Evolutionary conservation across 176 grass and related monocot genomes (phyloP).

Genomic region (Carex kokanica): DNA sequence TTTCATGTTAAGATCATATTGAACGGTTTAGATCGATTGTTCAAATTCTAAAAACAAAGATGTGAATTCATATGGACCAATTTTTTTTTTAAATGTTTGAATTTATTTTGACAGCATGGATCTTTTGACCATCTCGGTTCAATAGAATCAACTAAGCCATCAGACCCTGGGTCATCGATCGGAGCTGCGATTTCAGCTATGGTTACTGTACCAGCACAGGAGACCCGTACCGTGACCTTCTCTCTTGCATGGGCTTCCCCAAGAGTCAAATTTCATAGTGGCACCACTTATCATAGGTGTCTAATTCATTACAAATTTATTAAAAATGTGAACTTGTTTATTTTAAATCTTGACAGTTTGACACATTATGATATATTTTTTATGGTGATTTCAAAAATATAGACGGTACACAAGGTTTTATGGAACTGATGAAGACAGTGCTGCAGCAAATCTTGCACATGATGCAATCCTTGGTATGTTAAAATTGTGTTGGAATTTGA

Average conservation of each 20-base stretch:
- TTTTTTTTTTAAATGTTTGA: neutral
- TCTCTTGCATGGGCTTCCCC: conserved; percentile 85
- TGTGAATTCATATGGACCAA: neutral
- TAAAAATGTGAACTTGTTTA: neutral
- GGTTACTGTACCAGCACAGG: conserved; percentile 43
- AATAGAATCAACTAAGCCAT: conserved; percentile 23
- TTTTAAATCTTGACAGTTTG: neutral
- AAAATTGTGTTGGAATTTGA: neutral
- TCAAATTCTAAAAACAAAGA: too few relatives aligned
- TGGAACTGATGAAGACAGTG: conserved; percentile 46
- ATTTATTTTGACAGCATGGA: conserved; percentile 47
- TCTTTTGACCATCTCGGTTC: conserved; percentile 37
- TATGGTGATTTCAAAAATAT: neutral
- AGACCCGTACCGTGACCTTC: conserved; percentile 54
- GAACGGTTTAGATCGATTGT: too few relatives aligned
- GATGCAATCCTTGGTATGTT: conserved; percentile 64
- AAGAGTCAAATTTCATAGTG: conserved; percentile 66
- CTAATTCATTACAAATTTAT: neutral
- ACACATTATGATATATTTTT: neutral
- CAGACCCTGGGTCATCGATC: conserved; percentile 60
- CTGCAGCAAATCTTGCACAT: conserved; percentile 53
- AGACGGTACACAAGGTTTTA: conserved; percentile 84
- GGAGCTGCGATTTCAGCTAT: conserved; percentile 75
- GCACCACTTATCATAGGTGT: conserved; percentile 79
- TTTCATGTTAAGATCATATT: too few relatives aligned